phyloP scores from a whole-genome alignment of 371 early-diverging fungal species.

The Haplosporangium sp. region DNA sequence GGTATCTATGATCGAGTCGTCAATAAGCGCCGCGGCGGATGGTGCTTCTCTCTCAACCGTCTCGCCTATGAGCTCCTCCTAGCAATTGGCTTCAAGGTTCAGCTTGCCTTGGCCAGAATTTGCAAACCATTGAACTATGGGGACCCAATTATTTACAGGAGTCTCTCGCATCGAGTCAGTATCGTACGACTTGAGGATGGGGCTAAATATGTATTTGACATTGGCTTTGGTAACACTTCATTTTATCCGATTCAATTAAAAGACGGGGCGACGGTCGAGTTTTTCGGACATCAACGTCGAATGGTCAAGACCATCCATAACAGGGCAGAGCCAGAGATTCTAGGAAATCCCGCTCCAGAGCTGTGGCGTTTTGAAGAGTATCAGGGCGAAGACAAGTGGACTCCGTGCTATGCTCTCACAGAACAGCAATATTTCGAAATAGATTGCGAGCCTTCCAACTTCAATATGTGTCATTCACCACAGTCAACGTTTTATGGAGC shows the following conservation, averaged over 20 bases:
- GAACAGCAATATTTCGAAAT: constrained; percentile 26
- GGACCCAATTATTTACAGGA: constrained; percentile 5
- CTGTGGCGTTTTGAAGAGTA: constrained; percentile 28
- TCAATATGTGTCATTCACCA: constrained; percentile 12
- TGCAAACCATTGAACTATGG: constrained; percentile 15
- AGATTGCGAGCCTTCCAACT: constrained; percentile 25
- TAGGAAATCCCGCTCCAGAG: constrained; percentile 12
- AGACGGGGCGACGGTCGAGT: constrained; percentile 24
- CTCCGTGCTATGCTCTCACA: constrained; percentile 20
- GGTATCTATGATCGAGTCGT: constrained; percentile 34
- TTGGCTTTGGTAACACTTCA: constrained; percentile 23
- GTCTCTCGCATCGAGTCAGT: constrained; percentile 19
- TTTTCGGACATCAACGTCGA: constrained; percentile 22
- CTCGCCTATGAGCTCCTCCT: constrained; percentile 21
- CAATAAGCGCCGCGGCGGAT: constrained; percentile 33
- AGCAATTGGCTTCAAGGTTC: constrained; percentile 21
- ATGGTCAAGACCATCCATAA: constrained; percentile 16
- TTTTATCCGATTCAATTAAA: constrained; percentile 16
- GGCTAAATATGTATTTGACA: constrained; percentile 28
- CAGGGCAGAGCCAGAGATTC: constrained; percentile 7
- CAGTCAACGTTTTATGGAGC: not conserved
- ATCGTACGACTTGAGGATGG: constrained; percentile 27
- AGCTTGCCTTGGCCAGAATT: constrained; percentile 22
- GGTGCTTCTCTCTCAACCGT: constrained; percentile 36
- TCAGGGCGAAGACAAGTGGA: constrained; percentile 22